Percentiles rank a stretch among this genome's conserved stretches.
Conservation (phyloP, 495 filamentous ascomycete species). For the Hypomontagnella submonticulosa region DNA sequence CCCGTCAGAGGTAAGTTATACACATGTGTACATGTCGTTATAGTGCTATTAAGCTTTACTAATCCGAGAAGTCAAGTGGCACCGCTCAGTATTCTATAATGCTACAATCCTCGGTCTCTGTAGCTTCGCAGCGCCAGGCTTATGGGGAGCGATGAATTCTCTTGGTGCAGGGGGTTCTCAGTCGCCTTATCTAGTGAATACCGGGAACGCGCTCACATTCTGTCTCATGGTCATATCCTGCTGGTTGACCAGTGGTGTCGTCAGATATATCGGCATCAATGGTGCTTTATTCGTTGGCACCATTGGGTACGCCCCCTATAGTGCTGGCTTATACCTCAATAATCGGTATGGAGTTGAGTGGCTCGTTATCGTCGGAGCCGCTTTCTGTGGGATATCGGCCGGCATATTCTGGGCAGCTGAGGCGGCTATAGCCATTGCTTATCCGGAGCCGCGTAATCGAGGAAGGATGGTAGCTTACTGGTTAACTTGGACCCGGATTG, state of each 20-base stretch:
- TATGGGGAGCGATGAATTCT: slow-evolving; percentile 77
- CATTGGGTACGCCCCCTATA: slow-evolving; percentile 72
- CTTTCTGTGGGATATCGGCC: slow-evolving; percentile 71
- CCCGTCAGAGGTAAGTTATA: slow-evolving; percentile 24
- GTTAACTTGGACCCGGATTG: slow-evolving; percentile 69
- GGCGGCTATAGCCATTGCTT: slow-evolving; percentile 71
- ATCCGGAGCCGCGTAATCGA: slow-evolving; percentile 71
- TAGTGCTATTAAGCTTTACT: background rate
- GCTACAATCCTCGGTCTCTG: slow-evolving; percentile 70
- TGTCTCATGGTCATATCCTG: slow-evolving; percentile 73
- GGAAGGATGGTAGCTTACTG: slow-evolving; percentile 70
- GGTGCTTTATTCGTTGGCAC: slow-evolving; percentile 72
- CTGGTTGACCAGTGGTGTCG: slow-evolving; percentile 64
- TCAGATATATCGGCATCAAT: slow-evolving; percentile 71
- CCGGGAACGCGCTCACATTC: slow-evolving; percentile 75
- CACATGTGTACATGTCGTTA: too few relatives aligned
- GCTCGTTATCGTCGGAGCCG: slow-evolving; percentile 71
- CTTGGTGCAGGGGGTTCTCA: slow-evolving; percentile 73
- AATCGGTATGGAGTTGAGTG: slow-evolving; percentile 72
- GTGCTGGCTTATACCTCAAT: slow-evolving; percentile 73
- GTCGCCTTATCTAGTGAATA: slow-evolving; percentile 72
- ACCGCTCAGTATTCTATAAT: slow-evolving; percentile 72
- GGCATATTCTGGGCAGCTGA: slow-evolving; percentile 77
- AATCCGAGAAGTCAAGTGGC: slow-evolving; percentile 66
- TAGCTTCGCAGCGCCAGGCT: slow-evolving; percentile 71